Evolutionary conservation across 768 basidiomycete species (phyloP).

Genomic region (Royoungia palumana): DNA sequence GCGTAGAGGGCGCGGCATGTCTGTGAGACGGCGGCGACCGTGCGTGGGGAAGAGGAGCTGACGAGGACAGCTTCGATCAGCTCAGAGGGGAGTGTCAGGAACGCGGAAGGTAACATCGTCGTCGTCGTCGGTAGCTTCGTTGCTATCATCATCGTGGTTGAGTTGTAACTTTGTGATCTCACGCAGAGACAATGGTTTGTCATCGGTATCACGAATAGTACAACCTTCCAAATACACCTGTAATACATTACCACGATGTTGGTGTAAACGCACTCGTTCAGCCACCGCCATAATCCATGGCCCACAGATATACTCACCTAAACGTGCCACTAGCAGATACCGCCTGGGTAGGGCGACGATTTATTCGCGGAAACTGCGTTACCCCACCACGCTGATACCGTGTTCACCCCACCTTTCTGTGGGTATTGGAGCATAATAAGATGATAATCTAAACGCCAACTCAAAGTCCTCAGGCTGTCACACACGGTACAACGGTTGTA

Average conservation of each 20-base stretch:
- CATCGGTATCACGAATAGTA: no score
- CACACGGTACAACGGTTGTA: no score
- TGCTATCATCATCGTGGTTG: no score
- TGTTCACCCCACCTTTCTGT: constrained; percentile 50
- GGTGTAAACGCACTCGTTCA: no score
- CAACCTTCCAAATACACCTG: no score
- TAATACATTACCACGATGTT: no score
- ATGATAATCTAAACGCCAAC: constrained; percentile 57
- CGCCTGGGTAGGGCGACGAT: constrained; percentile 7
- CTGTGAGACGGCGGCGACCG: constrained; percentile 36
- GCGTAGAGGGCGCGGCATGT: constrained; percentile 34
- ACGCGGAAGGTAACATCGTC: background rate
- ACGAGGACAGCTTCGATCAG: constrained; percentile 39
- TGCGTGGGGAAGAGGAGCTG: constrained; percentile 15
- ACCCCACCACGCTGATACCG: constrained; percentile 67
- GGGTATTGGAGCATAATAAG: constrained; percentile 67
- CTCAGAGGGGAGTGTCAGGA: constrained; percentile 44
- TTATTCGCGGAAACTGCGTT: constrained; percentile 16
- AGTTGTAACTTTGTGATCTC: constrained; percentile 19
- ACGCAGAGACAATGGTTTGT: no score
- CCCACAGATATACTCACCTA: constrained; percentile 27
- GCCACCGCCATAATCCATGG: no score
- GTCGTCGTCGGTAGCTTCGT: background rate
- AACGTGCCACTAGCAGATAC: constrained; percentile 20
- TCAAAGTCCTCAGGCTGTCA: no score